Base-by-base conservation (phyloP, 1,139 yeast genomes). In the Yamadazyma siamensis region DNA sequence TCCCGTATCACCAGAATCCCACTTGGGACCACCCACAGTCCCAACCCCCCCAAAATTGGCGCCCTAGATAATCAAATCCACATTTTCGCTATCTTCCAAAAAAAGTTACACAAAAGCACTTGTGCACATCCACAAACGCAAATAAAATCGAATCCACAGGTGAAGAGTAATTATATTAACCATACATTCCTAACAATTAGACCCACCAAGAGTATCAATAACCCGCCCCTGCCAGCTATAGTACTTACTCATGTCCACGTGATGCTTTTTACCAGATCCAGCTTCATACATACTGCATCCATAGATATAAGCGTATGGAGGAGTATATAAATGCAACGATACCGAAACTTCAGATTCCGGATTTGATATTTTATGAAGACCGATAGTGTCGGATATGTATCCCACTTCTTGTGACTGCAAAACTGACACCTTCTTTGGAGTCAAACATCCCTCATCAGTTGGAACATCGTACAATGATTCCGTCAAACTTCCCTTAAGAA, bases 251-350 rank as follows among this genome's bases (percentile, higher is more conserved):
- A 78, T 72, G 47, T 72, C 71, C 31, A 78, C 83, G 46, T 71
- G 77, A 38, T 70, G 75, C 46, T 67, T 68, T 38, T 57, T 61
- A 25, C 82, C 83, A 30, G 67, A 68, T 15, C 46, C 48, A 17
- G 71, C 70, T 41, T 78, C 82, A 46, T 75, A 81, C 53, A 73
- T 70, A 37, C 73, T 62, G 49, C 87, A 80, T 6, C 88, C 88
- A 47, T 70, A 75, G 54, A 75, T 62, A 32, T 80, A 64, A 5
- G 89, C 89, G 53, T 80, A 80, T 7, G 91, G 89, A 6, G 91
- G 88, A 10, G 89, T 81, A 57, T 82, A 83, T 35, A 82, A 65
- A 54, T 82, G 91, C 48, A 82, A 64, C 21, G 84, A 73, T 7
- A 82, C 76, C n/a, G 86, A 77, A n/a, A 63, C 54, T 22, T 67